Evolutionary conservation across 1,139 yeast genomes (phyloP), one percentile per base, ranked within the genome.

Genomic region (Pichia sp.): DNA sequence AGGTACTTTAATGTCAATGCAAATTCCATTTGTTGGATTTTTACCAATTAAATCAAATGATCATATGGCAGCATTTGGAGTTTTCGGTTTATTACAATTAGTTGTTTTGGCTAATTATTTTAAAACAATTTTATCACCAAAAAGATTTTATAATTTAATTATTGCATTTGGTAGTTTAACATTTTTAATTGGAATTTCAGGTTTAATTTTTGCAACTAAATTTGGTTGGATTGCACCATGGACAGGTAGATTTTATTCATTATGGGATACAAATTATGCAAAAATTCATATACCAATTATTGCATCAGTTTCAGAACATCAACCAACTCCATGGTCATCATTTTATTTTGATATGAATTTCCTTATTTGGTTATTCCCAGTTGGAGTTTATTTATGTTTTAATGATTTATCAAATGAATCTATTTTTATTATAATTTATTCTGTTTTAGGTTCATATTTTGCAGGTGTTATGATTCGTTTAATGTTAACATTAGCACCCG

Each of bases 381-480:
- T 92, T 3, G 99, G 98, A 54, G 83, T 94, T 46, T 92, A 86
- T 68, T 67, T 92, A 56, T 77, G 92, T 56, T 84, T 94, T 77
- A 86, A 86, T 65, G 97, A 92, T 51, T 73, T 94, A 61, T 77
- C 81, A 46, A 87, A 92, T 61, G 97, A 90, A 68, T 96, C 92
- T 56, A 87, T 94, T 32, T 94, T 92, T 64, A 80, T 92, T 51
- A 84, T 92, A 58, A 87, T 89, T 45, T 92, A 92, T 66, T 76
- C 92, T 35, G 94, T 94, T 23, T 74, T 94, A 55, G 95, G 95
- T 58, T 86, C 96, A 11, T 94, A 94, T 67, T 94, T 94, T 67
- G 97, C 98, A 4, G 99, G 99, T 63, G 99, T 94, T 47, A 94
- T 94, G 99, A 95, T 94, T 47, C 86, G 99, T 69, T 76, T 94